phyloP scores from a whole-genome alignment of 306 rosid genomes.

The Sicyos baderoa region DNA sequence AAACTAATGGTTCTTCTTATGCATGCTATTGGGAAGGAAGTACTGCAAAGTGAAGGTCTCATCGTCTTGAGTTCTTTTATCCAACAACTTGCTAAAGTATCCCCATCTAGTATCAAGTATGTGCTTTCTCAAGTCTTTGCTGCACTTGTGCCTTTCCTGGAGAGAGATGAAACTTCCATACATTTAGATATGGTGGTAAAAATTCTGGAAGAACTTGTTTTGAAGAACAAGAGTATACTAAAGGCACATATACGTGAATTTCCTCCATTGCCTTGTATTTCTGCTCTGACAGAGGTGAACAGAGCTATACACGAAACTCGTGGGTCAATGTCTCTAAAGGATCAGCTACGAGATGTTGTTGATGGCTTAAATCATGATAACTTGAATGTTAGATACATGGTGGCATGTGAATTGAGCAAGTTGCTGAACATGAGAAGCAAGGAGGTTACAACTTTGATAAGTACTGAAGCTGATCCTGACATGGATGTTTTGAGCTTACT shows the following conservation, averaged over 20 bases:
- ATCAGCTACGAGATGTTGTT: conserved; percentile 58
- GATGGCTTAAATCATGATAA: conserved; percentile 93
- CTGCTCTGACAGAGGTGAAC: conserved; percentile 69
- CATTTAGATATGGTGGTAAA: conserved; percentile 69
- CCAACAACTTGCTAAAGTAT: conserved; percentile 57
- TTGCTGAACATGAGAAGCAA: conserved; percentile 70
- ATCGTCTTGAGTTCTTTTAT: conserved; percentile 70
- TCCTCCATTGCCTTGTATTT: conserved; percentile 73
- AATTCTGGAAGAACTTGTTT: conserved; percentile 73
- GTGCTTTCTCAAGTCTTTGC: conserved; percentile 87
- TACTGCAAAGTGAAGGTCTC: conserved; percentile 72
- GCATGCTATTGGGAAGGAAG: conserved; percentile 73
- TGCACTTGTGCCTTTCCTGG: conserved; percentile 84
- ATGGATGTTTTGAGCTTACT: conserved; percentile 80
- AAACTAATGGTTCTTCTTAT: conserved; percentile 87
- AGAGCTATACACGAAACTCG: conserved; percentile 71
- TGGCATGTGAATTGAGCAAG: conserved; percentile 66
- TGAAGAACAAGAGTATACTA: conserved; percentile 50
- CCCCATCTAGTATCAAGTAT: conserved; percentile 81
- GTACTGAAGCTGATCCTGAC: conserved; percentile 67
- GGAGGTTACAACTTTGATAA: conserved; percentile 60
- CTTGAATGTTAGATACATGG: conserved; percentile 93
- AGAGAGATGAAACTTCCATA: conserved; percentile 62
- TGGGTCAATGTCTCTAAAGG: conserved; percentile 75
- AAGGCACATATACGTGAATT: conserved; percentile 65